Evolutionary conservation across 768 basidiomycete genomes (phyloP).

Genomic region (Boletellus ananiceps): DNA sequence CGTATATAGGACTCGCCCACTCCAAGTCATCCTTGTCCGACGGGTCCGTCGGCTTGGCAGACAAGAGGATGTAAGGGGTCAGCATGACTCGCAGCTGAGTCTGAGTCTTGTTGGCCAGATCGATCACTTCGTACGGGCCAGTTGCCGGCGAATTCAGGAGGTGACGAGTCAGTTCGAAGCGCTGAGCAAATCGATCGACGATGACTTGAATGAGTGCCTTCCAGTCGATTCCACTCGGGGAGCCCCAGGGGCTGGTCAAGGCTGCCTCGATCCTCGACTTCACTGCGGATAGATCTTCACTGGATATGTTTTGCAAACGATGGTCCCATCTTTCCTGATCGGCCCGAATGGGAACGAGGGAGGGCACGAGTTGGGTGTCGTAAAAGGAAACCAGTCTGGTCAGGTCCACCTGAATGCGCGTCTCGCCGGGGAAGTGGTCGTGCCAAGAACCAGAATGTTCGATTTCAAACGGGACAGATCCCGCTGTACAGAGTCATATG

Average conservation of each 20-base stretch:
- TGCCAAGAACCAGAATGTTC: constrained; percentile 17
- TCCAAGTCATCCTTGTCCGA: not conserved
- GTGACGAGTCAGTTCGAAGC: not conserved
- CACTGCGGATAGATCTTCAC: constrained; percentile 6
- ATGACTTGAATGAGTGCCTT: constrained; percentile 11
- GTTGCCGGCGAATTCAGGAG: not conserved
- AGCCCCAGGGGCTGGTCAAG: not conserved
- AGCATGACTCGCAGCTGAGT: not conserved
- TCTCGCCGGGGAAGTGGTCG: constrained; percentile 21
- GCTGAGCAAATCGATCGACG: not conserved
- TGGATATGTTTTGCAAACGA: constrained; percentile 9
- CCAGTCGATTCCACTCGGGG: constrained; percentile 33
- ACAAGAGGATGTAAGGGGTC: not conserved
- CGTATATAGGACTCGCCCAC: not conserved
- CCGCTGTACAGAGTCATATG: not conserved
- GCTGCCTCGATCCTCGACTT: not conserved
- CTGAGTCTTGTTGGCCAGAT: not conserved
- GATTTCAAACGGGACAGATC: constrained; percentile 5
- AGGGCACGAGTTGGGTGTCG: constrained; percentile 8
- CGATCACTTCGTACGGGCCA: not conserved
- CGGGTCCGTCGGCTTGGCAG: not conserved
- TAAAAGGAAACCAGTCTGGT: constrained; percentile 6
- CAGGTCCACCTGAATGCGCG: constrained; percentile 14
- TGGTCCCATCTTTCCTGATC: constrained; percentile 16
- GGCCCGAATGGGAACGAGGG: constrained; percentile 5